Percentiles rank a stretch among this genome's conserved stretches.
phyloP scores from a whole-genome alignment of 2,329 filamentous ascomycete species.

The Calonectria hongkongensis region DNA sequence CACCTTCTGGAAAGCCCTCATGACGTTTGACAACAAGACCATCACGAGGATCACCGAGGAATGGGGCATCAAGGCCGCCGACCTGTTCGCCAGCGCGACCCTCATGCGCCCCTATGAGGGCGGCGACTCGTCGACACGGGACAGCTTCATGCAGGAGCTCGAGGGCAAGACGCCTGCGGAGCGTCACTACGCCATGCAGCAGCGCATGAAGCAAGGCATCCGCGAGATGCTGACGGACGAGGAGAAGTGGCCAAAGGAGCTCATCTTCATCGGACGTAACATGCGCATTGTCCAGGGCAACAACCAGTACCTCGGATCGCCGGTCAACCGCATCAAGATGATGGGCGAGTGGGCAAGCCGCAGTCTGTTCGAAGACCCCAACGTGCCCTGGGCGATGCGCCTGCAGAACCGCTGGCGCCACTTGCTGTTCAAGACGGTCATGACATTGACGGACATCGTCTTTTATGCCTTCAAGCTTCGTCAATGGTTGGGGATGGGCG shows the following conservation, averaged over 20 bases:
- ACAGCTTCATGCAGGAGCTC: conserved; percentile 79
- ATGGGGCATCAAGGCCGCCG: conserved; percentile 93
- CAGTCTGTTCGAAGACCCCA: conserved; percentile 84
- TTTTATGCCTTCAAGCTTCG: conserved; percentile 88
- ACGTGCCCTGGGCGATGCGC: conserved; percentile 77
- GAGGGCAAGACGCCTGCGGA: conserved; percentile 77
- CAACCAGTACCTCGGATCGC: conserved; percentile 91
- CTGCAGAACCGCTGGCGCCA: conserved; percentile 84
- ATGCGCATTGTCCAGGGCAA: conserved; percentile 95
- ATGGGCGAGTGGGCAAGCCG: conserved; percentile 93
- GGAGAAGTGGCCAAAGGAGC: conserved; percentile 90
- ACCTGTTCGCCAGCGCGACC: conserved; percentile 93
- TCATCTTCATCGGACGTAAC: conserved; percentile 94
- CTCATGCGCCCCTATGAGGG: conserved; percentile 94
- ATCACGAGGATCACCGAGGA: conserved; percentile 81
- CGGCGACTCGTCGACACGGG: conserved; percentile 80
- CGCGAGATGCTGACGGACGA: conserved; percentile 86
- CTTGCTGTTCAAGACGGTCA: conserved; percentile 85
- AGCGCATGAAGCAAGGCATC: conserved; percentile 82
- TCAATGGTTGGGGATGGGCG: conserved; percentile 84
- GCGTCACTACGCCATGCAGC: conserved; percentile 92
- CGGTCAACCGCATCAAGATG: conserved; percentile 95
- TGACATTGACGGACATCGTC: conserved; percentile 85
- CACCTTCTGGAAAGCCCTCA: conserved; percentile 93
- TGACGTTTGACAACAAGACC: conserved; percentile 93